Conservation (phyloP, 805 yeast species). For the Saccharomycopsis fibuligera region DNA sequence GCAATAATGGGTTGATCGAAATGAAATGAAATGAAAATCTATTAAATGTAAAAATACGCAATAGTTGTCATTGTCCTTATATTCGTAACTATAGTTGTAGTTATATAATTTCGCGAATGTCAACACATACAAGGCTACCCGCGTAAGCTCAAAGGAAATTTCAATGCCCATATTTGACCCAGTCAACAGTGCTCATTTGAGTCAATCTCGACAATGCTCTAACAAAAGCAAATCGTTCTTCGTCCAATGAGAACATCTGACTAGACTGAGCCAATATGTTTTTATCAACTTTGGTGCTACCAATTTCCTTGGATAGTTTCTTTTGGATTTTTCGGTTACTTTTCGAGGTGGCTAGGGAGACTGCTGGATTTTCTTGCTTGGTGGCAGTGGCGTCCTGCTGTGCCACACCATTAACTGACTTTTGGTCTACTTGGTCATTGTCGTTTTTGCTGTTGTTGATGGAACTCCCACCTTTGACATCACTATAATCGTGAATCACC, state of each 20-base stretch:
- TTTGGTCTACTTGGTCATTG: conserved; percentile 66
- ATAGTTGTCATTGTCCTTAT: too few species aligned
- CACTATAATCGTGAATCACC: conserved; percentile 31
- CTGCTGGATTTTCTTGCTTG: conserved; percentile 65
- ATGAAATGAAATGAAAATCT: too few species aligned
- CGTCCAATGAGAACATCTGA: conserved; percentile 80
- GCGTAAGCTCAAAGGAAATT: too few species aligned
- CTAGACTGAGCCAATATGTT: conserved; percentile 3
- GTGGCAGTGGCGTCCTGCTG: too few species aligned
- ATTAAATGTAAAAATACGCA: too few species aligned
- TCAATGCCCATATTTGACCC: conserved; percentile 53
- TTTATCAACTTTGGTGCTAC: conserved; percentile 11
- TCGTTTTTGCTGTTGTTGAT: conserved; percentile 38
- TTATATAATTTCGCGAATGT: too few species aligned
- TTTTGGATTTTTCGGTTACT: not conserved
- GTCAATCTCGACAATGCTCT: conserved; percentile 85
- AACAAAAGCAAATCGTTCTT: conserved; percentile 94
- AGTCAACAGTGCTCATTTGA: conserved; percentile 90
- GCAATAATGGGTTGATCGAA: too few species aligned
- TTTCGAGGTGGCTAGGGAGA: conserved; percentile 33
- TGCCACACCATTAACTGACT: conserved; percentile 66
- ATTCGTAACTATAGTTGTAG: too few species aligned
- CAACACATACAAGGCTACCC: too few species aligned
- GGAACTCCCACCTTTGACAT: conserved; percentile 24
- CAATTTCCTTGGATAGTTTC: conserved; percentile 10